phyloP scores from a whole-genome alignment of 2,329 filamentous ascomycete genomes.

The Sarocladium brachiariae region DNA sequence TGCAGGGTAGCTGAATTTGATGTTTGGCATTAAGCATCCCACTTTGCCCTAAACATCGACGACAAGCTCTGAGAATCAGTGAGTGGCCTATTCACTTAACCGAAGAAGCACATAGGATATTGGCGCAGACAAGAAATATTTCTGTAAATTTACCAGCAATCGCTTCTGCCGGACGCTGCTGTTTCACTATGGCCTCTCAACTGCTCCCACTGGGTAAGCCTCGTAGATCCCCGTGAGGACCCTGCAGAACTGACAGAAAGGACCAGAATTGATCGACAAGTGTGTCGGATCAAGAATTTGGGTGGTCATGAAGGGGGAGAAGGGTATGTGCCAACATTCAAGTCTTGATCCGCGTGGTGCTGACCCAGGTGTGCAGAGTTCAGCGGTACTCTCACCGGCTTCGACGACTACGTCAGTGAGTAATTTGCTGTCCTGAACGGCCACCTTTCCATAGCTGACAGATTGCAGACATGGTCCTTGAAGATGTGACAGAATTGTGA shows the following conservation, averaged over 20 bases:
- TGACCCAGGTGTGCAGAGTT: constrained; percentile 60
- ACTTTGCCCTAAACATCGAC: constrained; percentile 17
- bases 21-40: constrained; percentile 14
- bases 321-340: constrained; percentile 52
- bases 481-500: constrained; percentile 94
- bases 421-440: constrained; percentile 27
- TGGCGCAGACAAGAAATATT: too few relatives aligned
- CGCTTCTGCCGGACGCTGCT: not conserved
- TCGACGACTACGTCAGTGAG: constrained; percentile 99
- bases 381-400: constrained; percentile 86
- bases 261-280: constrained; percentile 91
- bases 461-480: constrained; percentile 84
- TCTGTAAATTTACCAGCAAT: too few relatives aligned
- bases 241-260: not conserved
- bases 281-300: constrained; percentile 96
- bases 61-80: not conserved
- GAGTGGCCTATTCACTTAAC: not conserved
- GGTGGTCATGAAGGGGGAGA: constrained; percentile 99
- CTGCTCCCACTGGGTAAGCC: constrained; percentile 61
- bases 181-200: constrained; percentile 58
- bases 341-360: constrained; percentile 3
- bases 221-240: not conserved
- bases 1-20: not conserved
- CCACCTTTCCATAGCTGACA: constrained; percentile 13
- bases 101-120: not conserved